phyloP scores from a whole-genome alignment of 2,329 filamentous ascomycete genomes.

The Penicillium thymicola region DNA sequence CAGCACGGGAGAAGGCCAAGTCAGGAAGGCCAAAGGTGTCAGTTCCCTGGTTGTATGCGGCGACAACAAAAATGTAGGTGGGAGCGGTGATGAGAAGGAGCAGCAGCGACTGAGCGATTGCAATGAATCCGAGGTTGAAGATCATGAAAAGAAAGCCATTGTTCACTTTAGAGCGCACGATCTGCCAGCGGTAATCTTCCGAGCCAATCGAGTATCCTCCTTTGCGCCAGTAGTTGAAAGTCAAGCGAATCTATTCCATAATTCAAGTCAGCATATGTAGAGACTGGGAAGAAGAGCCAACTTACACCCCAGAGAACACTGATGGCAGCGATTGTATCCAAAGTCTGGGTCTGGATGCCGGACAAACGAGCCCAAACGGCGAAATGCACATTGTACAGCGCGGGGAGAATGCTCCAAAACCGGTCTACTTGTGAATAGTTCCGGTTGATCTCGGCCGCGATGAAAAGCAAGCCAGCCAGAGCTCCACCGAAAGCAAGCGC shows the following conservation, averaged over 20 bases:
- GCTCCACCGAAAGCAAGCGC: constrained; percentile 69
- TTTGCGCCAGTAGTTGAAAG: constrained; percentile 95
- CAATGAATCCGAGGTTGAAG: constrained; percentile 88
- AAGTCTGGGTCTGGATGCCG: constrained; percentile 64
- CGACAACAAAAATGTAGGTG: constrained; percentile 76
- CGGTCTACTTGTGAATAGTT: constrained; percentile 98
- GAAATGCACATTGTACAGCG: constrained; percentile 82
- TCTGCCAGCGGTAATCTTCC: constrained; percentile 92
- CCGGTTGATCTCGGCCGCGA: constrained; percentile 77
- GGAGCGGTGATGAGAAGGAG: constrained; percentile 76
- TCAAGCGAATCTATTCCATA: constrained; percentile 65
- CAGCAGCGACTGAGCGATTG: constrained; percentile 75
- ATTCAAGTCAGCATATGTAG: background rate
- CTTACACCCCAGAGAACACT: constrained; percentile 77
- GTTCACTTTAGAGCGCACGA: constrained; percentile 64
- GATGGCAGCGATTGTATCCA: constrained; percentile 70
- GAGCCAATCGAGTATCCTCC: constrained; percentile 85
- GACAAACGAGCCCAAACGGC: constrained; percentile 75
- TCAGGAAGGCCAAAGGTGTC: constrained; percentile 59
- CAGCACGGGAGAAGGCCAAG: constrained; percentile 52
- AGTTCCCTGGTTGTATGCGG: constrained; percentile 59
- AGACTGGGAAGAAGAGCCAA: background rate
- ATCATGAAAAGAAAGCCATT: constrained; percentile 77
- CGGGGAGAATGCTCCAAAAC: constrained; percentile 84
- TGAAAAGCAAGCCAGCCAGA: constrained; percentile 67